phyloP scores from a whole-genome alignment of 495 filamentous ascomycete genomes.

The Evernia prunastri region DNA sequence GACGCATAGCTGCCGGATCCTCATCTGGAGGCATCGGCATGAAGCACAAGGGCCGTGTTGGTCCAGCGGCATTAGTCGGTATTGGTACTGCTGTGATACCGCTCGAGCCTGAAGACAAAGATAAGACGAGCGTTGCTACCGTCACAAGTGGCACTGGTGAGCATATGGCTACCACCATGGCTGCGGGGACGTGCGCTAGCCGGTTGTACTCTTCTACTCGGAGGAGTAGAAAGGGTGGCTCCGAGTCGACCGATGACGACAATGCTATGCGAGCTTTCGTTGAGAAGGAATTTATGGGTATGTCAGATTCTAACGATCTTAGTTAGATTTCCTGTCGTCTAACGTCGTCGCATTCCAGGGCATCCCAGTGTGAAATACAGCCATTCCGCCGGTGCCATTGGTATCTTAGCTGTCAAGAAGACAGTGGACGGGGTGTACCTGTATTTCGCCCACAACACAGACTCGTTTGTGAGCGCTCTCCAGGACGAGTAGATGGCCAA shows the following conservation, averaged over 20 bases:
- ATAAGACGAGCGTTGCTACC: slow-evolving; percentile 58
- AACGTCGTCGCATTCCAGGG: slow-evolving; percentile 32
- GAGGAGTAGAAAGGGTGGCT: slow-evolving; percentile 50
- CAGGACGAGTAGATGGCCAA: slow-evolving; percentile 12
- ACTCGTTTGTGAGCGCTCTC: slow-evolving; percentile 62
- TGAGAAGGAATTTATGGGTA: slow-evolving; percentile 70
- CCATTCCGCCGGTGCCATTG: slow-evolving; percentile 68
- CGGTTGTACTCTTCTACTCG: slow-evolving; percentile 63
- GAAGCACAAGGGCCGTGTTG: slow-evolving; percentile 87
- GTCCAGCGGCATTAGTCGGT: slow-evolving; percentile 86
- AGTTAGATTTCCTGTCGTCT: slow-evolving; percentile 15
- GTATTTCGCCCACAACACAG: slow-evolving; percentile 88
- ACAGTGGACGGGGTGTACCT: slow-evolving; percentile 61
- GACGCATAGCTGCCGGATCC: slow-evolving; percentile 91
- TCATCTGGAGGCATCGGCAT: slow-evolving; percentile 99
- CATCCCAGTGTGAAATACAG: slow-evolving; percentile 72
- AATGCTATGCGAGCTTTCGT: slow-evolving; percentile 66
- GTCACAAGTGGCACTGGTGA: slow-evolving; percentile 93
- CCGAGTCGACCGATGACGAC: slow-evolving; percentile 62
- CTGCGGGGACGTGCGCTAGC: slow-evolving; percentile 69
- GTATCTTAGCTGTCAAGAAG: slow-evolving; percentile 78
- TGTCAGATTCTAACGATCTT: slow-evolving; percentile 8
- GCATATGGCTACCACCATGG: slow-evolving; percentile 90
- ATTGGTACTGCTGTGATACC: slow-evolving; percentile 86
- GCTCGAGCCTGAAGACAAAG: slow-evolving; percentile 51